phyloP scores from a whole-genome alignment of 2,329 filamentous ascomycete genomes.

The Aspergillus neotritici region DNA sequence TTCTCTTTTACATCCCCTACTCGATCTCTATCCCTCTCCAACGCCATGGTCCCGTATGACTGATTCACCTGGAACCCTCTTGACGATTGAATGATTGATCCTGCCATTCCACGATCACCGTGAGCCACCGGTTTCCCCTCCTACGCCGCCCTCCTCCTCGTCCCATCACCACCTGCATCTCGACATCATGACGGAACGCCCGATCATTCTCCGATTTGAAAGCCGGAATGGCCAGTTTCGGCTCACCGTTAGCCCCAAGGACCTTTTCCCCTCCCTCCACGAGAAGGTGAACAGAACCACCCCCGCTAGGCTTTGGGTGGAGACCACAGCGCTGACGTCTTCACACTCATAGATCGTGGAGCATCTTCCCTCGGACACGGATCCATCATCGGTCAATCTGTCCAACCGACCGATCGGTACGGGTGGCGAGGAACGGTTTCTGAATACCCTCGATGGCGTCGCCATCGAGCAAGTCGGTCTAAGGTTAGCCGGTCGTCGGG shows the following conservation, averaged over 20 bases:
- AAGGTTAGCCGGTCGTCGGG: constrained; percentile 37
- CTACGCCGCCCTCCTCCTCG: too few species aligned
- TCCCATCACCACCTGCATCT: neutral
- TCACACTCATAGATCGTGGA: constrained; percentile 45
- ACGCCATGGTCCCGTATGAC: too few species aligned
- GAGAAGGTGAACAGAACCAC: constrained; percentile 33
- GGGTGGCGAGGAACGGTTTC: constrained; percentile 49
- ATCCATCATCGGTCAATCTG: constrained; percentile 52
- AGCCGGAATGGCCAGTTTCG: constrained; percentile 91
- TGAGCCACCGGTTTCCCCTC: too few species aligned
- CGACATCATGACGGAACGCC: constrained; percentile 34
- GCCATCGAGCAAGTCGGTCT: constrained; percentile 54
- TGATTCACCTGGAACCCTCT: too few species aligned
- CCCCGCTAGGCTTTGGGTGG: neutral
- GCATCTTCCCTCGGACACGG: constrained; percentile 53
- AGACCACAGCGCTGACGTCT: constrained; percentile 6
- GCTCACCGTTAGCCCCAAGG: constrained; percentile 67
- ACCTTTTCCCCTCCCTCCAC: constrained; percentile 61
- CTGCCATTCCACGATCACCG: too few species aligned
- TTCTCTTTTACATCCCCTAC: too few species aligned
- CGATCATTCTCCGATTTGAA: constrained; percentile 79
- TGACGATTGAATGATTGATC: too few species aligned
- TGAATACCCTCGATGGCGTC: constrained; percentile 50
- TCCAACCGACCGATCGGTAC: constrained; percentile 56
- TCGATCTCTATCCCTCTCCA: too few species aligned